A percentile compares a stretch with the other conserved stretches of the same genome.
Evolutionary conservation across 176 grass and related monocot species (phyloP).

Genomic region (Avena eriantha): DNA sequence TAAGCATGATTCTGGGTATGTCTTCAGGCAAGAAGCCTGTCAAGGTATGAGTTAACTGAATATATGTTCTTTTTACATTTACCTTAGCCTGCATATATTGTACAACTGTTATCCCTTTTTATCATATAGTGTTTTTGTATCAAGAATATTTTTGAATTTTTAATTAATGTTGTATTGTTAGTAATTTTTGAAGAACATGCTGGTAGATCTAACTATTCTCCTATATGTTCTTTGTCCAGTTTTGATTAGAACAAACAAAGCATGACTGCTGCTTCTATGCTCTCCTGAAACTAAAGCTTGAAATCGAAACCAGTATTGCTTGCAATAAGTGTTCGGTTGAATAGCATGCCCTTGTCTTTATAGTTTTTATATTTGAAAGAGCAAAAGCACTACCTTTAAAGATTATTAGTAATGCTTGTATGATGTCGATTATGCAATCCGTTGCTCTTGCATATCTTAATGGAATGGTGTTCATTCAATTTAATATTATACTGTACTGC

Average conservation of each 20-base stretch:
- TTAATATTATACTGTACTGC: not conserved
- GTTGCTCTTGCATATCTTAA: not conserved
- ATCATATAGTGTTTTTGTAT: conserved; percentile 26
- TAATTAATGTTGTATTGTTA: not conserved
- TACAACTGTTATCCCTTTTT: not conserved
- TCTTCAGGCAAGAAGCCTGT: conserved; percentile 72
- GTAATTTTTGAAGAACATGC: not conserved
- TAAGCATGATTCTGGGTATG: conserved; percentile 67
- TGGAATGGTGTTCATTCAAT: not conserved
- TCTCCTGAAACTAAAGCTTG: conserved; percentile 2
- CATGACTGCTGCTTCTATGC: not conserved
- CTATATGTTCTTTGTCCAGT: not conserved
- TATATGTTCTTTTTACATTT: conserved; percentile 29
- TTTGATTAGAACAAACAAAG: not conserved
- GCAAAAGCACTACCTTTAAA: not conserved
- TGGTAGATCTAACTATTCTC: not conserved
- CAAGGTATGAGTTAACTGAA: conserved; percentile 55
- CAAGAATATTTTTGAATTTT: not conserved
- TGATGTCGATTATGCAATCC: not conserved
- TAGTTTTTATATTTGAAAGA: not conserved
- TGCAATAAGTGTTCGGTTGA: not conserved
- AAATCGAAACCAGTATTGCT: not conserved
- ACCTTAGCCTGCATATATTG: conserved; percentile 17
- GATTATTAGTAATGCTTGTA: not conserved
- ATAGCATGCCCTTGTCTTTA: not conserved